A percentile compares a stretch with the other conserved stretches of the same genome.
phyloP scores from a whole-genome alignment of 192 early-diverging fungal genomes.

The Linnemannia schmuckeri region DNA sequence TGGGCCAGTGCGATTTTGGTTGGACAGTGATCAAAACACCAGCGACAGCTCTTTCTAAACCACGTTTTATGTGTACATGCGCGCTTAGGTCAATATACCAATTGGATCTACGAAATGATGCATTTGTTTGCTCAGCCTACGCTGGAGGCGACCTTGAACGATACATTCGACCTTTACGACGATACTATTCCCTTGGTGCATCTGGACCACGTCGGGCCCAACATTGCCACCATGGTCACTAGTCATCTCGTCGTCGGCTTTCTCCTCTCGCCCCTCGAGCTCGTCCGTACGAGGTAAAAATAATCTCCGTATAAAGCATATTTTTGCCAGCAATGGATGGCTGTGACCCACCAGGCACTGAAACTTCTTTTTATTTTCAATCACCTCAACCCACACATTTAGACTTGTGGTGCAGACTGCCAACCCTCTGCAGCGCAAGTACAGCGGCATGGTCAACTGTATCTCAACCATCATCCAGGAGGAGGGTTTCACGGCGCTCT shows the following conservation, averaged over 20 bases:
- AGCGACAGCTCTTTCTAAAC: background rate
- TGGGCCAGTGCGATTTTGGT: background rate
- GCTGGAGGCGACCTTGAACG: slow-evolving; percentile 92
- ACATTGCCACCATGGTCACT: slow-evolving; percentile 79
- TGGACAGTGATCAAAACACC: background rate
- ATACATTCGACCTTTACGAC: slow-evolving; percentile 94
- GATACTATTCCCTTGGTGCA: slow-evolving; percentile 83
- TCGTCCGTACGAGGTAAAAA: slow-evolving; percentile 86
- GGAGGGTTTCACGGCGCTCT: slow-evolving; percentile 78
- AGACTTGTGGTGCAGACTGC: slow-evolving; percentile 90
- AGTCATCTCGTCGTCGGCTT: slow-evolving; percentile 85
- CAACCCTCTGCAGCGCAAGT: slow-evolving; percentile 83
- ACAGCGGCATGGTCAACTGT: slow-evolving; percentile 85
- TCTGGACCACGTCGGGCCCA: slow-evolving; percentile 73
- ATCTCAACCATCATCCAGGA: slow-evolving; percentile 82
- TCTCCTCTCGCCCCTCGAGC: slow-evolving; percentile 90
- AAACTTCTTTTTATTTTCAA: background rate
- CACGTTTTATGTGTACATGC: too few species aligned
- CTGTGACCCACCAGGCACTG: background rate
- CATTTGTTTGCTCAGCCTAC: slow-evolving; percentile 86
- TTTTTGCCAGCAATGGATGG: background rate
- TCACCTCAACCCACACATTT: background rate
- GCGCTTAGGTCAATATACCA: slow-evolving; percentile 83
- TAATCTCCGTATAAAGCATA: background rate
- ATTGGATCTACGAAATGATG: slow-evolving; percentile 83